Base-by-base conservation (phyloP, 2,329 filamentous ascomycete genomes). In the Chaetothyriales sp. region DNA sequence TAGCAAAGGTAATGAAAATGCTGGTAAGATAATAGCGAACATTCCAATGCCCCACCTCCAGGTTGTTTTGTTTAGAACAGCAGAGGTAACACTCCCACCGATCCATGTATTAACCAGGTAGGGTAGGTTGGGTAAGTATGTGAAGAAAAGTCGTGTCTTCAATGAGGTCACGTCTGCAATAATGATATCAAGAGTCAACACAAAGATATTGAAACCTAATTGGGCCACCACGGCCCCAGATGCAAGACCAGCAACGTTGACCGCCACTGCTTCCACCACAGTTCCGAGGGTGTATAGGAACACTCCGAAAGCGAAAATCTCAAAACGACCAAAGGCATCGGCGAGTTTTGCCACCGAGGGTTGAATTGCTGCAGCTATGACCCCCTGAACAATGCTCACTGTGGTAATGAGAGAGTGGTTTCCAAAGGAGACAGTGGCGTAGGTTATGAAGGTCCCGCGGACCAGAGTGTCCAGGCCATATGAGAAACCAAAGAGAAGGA, bases 31-130 rank as follows among this genome's bases (percentile, higher is more conserved):
- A 26, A 71, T 65, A 19, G 64, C 66, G 44, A 70, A 67, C 64
- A 71, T 70, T 48, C 67, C 68, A 44, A 69, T 70, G 5, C 28
- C 69, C 67, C 67, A 71, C 26, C 68, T 58, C 69, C 69, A 72
- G 5, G 68, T 68, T 32, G 70, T 70, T 1, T 62, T 64, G 20
- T 60, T 56, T 1, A 69, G 60, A 1, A 68, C 68, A 19, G 59
- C 64, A 10, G 70, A 63, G 18, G 66, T 63, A 39, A 71, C 69
- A 46, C 67, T 64, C 1, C 66, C 68, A 3, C 67, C 64, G 3
- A 67, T 55, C 66, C 67, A 71, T 0, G 69, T 66, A 1, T 63
- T 67, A 46, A 71, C 59, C 18, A 71, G 57, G 48, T 66, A 69
- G 0, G 69, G 69, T 1, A 67, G 55, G 48, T 66, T 70, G 43